These are phyloP conservation scores for Cystobasidiaceae sp. DNA, from an alignment of 1,284 basidiomycete genomes.

Conservation along the genomic window DNA sequence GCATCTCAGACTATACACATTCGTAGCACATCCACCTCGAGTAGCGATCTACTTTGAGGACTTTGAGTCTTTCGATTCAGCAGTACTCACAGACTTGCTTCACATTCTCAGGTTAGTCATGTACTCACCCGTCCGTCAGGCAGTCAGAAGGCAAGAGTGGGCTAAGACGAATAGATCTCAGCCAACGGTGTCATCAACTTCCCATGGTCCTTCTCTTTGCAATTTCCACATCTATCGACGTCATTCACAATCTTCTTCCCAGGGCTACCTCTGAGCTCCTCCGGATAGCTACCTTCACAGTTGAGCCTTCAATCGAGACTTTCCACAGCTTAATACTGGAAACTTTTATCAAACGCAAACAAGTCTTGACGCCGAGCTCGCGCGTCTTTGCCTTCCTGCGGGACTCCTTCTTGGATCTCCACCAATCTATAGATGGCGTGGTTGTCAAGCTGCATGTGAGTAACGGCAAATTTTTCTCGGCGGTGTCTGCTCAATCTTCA, in stretches of 20 bases:
- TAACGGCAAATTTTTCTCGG: background rate
- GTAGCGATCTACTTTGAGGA: constrained; percentile 23
- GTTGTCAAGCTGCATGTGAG: constrained; percentile 19
- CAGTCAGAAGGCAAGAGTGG: background rate
- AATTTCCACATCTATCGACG: constrained; percentile 26
- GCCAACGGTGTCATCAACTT: background rate
- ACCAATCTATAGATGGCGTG: constrained; percentile 24
- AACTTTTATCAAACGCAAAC: constrained; percentile 11
- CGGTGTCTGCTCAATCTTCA: background rate
- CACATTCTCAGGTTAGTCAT: constrained; percentile 22
- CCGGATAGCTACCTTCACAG: constrained; percentile 9
- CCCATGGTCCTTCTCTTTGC: constrained; percentile 25
- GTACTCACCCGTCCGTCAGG: too few species aligned
- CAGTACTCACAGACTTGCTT: constrained; percentile 9
- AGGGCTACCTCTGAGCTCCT: constrained; percentile 3
- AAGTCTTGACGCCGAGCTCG: constrained; percentile 3
- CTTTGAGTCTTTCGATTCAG: constrained; percentile 29
- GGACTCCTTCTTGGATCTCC: constrained; percentile 18
- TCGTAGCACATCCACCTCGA: background rate
- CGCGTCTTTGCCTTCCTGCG: constrained; percentile 7
- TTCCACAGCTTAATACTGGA: constrained; percentile 19
- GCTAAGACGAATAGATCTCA: background rate
- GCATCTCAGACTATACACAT: too few species aligned
- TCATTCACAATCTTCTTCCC: constrained; percentile 12
- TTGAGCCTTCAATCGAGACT: constrained; percentile 15